Evolutionary conservation across 176 grass and related monocot species (phyloP).

Genomic region (Areca catechu): DNA sequence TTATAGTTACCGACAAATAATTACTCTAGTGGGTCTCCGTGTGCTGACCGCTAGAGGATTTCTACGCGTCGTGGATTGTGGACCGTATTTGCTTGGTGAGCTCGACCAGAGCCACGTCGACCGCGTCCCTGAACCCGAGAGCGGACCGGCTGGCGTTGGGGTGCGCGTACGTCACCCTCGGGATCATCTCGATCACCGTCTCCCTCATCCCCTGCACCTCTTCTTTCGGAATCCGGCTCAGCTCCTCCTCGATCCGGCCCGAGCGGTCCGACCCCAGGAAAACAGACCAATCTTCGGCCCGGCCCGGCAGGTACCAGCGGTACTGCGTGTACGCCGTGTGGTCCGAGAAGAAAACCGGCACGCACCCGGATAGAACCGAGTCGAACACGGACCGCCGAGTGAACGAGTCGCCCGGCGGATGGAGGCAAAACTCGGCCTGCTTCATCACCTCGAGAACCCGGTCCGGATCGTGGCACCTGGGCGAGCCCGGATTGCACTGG

Average conservation of each 20-base stretch:
- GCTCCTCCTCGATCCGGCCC: slow-evolving; percentile 7
- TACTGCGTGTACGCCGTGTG: slow-evolving; percentile 11
- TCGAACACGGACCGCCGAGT: slow-evolving; percentile 17
- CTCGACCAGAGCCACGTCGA: slow-evolving; percentile 27
- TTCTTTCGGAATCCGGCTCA: slow-evolving; percentile 15
- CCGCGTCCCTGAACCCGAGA: slow-evolving; percentile 24
- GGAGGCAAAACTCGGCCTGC: slow-evolving; percentile 14
- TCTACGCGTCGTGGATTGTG: no score
- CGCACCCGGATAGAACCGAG: slow-evolving; percentile 13
- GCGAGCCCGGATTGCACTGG: slow-evolving; percentile 2
- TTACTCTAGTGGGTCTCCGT: no score
- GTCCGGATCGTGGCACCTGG: not conserved
- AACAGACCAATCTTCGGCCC: slow-evolving; percentile 27
- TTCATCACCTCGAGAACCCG: slow-evolving; percentile 9
- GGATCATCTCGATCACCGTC: slow-evolving; percentile 25
- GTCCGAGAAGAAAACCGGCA: slow-evolving; percentile 19
- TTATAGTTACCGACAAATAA: no score
- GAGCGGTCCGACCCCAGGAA: slow-evolving; percentile 13
- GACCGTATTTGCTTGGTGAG: slow-evolving; percentile 19
- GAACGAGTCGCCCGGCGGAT: slow-evolving; percentile 5
- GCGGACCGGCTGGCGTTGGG: slow-evolving; percentile 9
- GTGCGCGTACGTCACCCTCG: slow-evolving; percentile 19
- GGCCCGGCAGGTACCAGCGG: slow-evolving; percentile 14
- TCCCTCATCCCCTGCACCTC: slow-evolving; percentile 27
- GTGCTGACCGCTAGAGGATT: no score